Conservation (phyloP, 768 basidiomycete species). For the Hortiboletus campestris region DNA sequence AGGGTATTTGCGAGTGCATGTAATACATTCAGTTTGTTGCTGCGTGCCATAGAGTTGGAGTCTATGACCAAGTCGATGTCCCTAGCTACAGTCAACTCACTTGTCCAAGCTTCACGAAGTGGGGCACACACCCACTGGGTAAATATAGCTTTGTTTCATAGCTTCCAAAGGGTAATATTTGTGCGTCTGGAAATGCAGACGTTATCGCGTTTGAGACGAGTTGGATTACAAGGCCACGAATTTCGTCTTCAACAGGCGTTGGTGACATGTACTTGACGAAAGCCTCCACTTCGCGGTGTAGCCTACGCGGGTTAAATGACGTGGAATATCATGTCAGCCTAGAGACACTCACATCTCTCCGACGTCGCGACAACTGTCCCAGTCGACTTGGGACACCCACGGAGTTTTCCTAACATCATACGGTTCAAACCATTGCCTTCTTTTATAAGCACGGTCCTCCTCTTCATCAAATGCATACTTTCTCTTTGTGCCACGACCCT, state of each 20-base stretch:
- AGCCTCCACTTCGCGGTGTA: slow-evolving; percentile 83
- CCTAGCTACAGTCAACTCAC: slow-evolving; percentile 40
- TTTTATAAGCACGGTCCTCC: slow-evolving; percentile 40
- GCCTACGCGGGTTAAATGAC: slow-evolving; percentile 42
- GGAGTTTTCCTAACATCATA: slow-evolving; percentile 56
- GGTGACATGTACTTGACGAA: slow-evolving; percentile 90
- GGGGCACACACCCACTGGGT: slow-evolving; percentile 72
- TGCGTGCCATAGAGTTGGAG: slow-evolving; percentile 72
- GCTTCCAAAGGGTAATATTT: slow-evolving; percentile 86
- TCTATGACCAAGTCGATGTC: slow-evolving; percentile 94
- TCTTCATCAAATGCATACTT: slow-evolving; percentile 42
- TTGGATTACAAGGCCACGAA: slow-evolving; percentile 69
- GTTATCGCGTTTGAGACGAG: slow-evolving; percentile 67
- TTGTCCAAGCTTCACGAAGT: background rate
- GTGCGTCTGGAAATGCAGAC: slow-evolving; percentile 72
- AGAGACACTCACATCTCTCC: slow-evolving; percentile 70
- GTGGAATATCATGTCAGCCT: background rate
- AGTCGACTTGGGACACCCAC: slow-evolving; percentile 71
- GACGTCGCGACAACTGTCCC: slow-evolving; percentile 72
- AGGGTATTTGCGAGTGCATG: slow-evolving; percentile 76
- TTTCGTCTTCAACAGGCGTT: slow-evolving; percentile 78
- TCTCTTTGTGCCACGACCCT: slow-evolving; percentile 39
- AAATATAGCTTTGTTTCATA: slow-evolving; percentile 93
- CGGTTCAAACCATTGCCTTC: slow-evolving; percentile 51
- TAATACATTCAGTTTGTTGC: slow-evolving; percentile 66